Evolutionary conservation across 2,329 filamentous ascomycete genomes (phyloP), one percentile per base, ranked within the genome.

Genomic region (Epichloe glyceriae): DNA sequence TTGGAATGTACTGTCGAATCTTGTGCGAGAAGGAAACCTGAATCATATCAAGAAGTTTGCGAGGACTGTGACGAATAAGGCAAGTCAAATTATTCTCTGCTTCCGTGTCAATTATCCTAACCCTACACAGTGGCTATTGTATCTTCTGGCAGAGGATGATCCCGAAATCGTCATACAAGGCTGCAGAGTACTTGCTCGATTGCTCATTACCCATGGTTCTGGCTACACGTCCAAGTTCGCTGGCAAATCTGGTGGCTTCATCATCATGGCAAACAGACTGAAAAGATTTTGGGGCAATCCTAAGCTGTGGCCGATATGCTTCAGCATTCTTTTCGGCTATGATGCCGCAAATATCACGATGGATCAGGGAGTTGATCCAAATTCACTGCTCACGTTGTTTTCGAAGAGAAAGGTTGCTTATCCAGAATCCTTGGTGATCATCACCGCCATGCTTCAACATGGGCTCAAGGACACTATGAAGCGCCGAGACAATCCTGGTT

Each of bases 41-140:
- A 72, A 72, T 14, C 82, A 85, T 54, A 85, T 95, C 51, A 81
- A 83, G 61, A 93, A 89, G 59, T 97, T 98, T 71, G 88, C 89
- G 5, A 86, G 85, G 61, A 94, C 91, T 1, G 91, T 98, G 8
- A 96, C 91, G 20, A 95, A 95, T 59, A 95, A 95, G 76, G 86
- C 88, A 71, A 61, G 62, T 53, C 49, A 52, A 5, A 11, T 26
- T 51, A 45, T 50, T n/a, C 6, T 34, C 19, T 26, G n/a, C 20
- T 15, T 6, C 11, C 14, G 10, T 19, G 22, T 15, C 20, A n/a
- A 19, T 26, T 5, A 26, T 5, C 19, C 56, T 62, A 51, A 65
- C 50, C 17, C 22, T 26, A 5, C 22, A 3, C 57, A 91, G 84
- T 96, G 90, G 90, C 77, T 95, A 14, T 71, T 98, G 14, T 95